Conservation (phyloP, 1,284 basidiomycete species). For the Sporisorium graminicola region DNA sequence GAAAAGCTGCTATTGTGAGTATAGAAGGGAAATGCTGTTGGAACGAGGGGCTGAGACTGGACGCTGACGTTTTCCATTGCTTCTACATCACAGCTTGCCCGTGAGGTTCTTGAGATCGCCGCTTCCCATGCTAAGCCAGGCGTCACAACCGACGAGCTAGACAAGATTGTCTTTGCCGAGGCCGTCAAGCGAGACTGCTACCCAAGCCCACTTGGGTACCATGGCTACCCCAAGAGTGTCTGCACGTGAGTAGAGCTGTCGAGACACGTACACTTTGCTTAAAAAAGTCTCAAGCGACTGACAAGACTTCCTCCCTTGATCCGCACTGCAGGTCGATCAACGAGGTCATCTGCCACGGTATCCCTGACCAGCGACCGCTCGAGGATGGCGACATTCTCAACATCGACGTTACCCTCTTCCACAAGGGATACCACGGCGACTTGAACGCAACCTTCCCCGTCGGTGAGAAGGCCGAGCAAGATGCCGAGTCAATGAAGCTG, state of each 20-base stretch:
- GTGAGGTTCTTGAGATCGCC: conserved; percentile 91
- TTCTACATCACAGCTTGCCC: conserved; percentile 76
- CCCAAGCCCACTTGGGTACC: conserved; percentile 93
- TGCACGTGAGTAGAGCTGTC: conserved; percentile 76
- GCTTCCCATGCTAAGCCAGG: conserved; percentile 88
- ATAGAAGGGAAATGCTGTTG: not conserved
- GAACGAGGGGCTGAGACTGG: too few species aligned
- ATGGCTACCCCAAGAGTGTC: conserved; percentile 91
- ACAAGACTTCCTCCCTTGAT: not conserved
- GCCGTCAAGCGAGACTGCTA: conserved; percentile 91
- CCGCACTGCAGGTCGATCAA: conserved; percentile 78
- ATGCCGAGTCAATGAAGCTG: conserved; percentile 58
- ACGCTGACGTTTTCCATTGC: conserved; percentile 2
- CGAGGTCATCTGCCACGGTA: conserved; percentile 94
- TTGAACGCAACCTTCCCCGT: conserved; percentile 67
- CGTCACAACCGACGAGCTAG: conserved; percentile 90
- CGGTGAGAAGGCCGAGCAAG: conserved; percentile 58
- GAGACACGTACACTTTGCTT: not conserved
- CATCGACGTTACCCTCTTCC: conserved; percentile 75
- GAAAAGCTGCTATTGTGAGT: conserved; percentile 56
- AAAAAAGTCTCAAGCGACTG: not conserved
- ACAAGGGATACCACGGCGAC: conserved; percentile 68
- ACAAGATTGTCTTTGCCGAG: conserved; percentile 94
- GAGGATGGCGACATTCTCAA: conserved; percentile 59
- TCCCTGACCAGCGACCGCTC: conserved; percentile 64